Conservation (phyloP, 2,329 filamentous ascomycete species). For the Colletotrichum eremochloae region DNA sequence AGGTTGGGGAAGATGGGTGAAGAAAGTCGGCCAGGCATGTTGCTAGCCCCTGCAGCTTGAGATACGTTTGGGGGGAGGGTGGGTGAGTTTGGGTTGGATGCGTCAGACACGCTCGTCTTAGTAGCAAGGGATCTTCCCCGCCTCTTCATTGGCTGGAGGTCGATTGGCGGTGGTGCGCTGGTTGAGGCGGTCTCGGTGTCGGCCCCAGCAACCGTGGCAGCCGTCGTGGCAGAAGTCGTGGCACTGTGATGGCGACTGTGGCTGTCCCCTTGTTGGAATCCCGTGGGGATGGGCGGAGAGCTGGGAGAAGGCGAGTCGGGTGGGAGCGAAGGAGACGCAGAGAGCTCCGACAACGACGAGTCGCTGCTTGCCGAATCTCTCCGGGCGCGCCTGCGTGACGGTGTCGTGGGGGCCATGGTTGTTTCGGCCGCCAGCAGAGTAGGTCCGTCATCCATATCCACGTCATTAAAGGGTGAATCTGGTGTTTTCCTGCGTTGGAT, state of each 20-base stretch:
- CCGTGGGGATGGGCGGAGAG: conserved; percentile 43
- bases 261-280: conserved; percentile 35
- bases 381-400: conserved; percentile 52
- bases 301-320: conserved; percentile 53
- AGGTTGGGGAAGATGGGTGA: conserved; percentile 51
- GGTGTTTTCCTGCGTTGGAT: conserved; percentile 25
- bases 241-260: conserved; percentile 43
- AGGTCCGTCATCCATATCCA: conserved; percentile 26
- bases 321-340: conserved; percentile 48
- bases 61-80: conserved; percentile 45
- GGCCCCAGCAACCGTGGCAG: conserved; percentile 42
- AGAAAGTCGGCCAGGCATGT: conserved; percentile 57
- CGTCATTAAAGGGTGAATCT: conserved; percentile 24
- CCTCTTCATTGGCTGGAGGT: conserved; percentile 56
- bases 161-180: conserved; percentile 40
- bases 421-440: conserved; percentile 28
- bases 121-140: conserved; percentile 56
- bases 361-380: conserved; percentile 57
- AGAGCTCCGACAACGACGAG: conserved; percentile 59
- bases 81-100: conserved; percentile 54
- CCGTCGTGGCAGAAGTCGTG: conserved; percentile 41
- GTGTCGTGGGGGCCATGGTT: conserved; percentile 45
- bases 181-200: conserved; percentile 39
- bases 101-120: conserved; percentile 54
- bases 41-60: conserved; percentile 48